Evolutionary conservation across 2,329 filamentous ascomycete species (phyloP).

Genomic region (Fusarium papillatum): DNA sequence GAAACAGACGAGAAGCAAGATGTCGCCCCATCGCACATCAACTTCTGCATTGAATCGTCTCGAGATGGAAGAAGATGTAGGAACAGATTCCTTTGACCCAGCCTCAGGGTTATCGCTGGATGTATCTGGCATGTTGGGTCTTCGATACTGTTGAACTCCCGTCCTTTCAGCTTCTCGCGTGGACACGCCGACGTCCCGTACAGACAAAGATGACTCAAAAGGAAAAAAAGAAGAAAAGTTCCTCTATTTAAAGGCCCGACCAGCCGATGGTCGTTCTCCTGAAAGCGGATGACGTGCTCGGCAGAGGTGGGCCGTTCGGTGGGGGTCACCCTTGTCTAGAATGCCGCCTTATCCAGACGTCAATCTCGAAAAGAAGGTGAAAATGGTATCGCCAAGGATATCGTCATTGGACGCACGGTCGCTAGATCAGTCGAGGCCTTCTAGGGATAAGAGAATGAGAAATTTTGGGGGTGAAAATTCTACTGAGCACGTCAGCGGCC

Average conservation of each 20-base stretch:
- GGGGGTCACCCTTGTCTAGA: conserved; percentile 4
- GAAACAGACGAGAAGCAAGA: conserved; percentile 42
- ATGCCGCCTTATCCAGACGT: conserved; percentile 9
- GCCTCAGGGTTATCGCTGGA: conserved; percentile 32
- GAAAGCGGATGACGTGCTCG: conserved; percentile 32
- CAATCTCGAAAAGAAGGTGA: not conserved
- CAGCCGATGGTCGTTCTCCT: conserved; percentile 13
- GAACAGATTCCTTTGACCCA: conserved; percentile 23
- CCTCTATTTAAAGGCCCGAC: conserved; percentile 13
- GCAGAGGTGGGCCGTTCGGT: conserved; percentile 15
- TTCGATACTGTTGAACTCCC: not conserved
- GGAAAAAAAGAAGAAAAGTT: not conserved
- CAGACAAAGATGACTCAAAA: not conserved
- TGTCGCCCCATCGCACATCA: conserved; percentile 40
- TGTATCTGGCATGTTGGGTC: conserved; percentile 27
- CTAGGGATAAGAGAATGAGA: not conserved
- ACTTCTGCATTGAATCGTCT: conserved; percentile 37
- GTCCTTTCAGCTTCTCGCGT: not conserved
- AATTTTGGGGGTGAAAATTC: not conserved
- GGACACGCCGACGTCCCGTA: not conserved
- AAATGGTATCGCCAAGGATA: not conserved
- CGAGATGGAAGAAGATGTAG: not conserved
- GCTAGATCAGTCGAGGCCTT: not conserved
- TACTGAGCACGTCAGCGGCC: not conserved
- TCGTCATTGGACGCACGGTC: not conserved